These are phyloP conservation scores for Saccharomyces pastorianus DNA, from an alignment of 1,139 yeast species.

Conservation along the genomic window DNA sequence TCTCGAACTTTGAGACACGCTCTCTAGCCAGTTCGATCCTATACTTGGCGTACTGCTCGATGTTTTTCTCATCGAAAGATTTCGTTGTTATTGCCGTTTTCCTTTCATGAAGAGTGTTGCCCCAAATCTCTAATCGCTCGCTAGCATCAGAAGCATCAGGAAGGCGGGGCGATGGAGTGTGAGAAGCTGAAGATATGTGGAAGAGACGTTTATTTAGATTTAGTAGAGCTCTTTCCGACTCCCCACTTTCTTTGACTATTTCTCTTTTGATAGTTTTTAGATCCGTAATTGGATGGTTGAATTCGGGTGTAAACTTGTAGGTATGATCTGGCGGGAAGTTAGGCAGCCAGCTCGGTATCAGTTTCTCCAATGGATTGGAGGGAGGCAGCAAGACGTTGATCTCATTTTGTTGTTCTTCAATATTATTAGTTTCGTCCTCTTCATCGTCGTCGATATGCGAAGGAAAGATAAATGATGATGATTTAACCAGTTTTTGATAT, in stretches of 20 bases:
- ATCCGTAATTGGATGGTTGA: slow-evolving; percentile 55
- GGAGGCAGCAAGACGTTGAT: slow-evolving; percentile 40
- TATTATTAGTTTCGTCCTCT: not conserved
- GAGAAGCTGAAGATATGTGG: not conserved
- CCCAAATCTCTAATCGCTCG: not conserved
- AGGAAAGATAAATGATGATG: not conserved
- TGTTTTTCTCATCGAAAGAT: slow-evolving; percentile 12
- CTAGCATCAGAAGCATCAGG: not conserved
- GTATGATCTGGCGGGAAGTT: slow-evolving; percentile 90
- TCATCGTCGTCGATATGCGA: not conserved
- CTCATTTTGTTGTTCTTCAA: slow-evolving; percentile 11
- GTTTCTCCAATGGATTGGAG: slow-evolving; percentile 40
- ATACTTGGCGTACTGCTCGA: slow-evolving; percentile 46
- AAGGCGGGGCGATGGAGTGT: not conserved
- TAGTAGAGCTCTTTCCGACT: slow-evolving; percentile 71
- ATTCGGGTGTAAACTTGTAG: slow-evolving; percentile 66
- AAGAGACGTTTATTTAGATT: slow-evolving; percentile 32
- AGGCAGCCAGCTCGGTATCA: slow-evolving; percentile 72
- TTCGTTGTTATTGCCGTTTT: not conserved
- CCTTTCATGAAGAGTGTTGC: not conserved
- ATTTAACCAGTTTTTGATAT: not conserved
- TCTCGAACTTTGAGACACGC: slow-evolving; percentile 28
- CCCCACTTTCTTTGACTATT: slow-evolving; percentile 69
- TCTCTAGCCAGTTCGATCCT: slow-evolving; percentile 34
- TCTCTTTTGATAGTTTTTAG: slow-evolving; percentile 62